Evolutionary conservation across 2,329 filamentous ascomycete species (phyloP), one percentile per base, ranked within the genome.

Genomic region (Endoconidiophora laricicola): DNA sequence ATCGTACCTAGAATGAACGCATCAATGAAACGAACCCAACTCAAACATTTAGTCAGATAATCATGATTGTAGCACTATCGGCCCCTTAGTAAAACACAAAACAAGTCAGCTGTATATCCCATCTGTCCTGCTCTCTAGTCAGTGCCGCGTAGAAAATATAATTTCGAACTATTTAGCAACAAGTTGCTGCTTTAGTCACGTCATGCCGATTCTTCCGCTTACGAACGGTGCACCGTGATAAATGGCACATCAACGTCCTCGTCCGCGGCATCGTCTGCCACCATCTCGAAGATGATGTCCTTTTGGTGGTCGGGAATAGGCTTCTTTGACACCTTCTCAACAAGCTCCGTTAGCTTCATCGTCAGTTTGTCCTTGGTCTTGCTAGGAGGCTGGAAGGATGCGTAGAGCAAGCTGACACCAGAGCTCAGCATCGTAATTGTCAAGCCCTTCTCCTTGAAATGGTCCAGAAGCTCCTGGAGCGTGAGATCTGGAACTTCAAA

Each of bases 181-280:
- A 18, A 18, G 16, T 18, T 18, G 16, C 29, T 12, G 29, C 29
- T 12, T 10, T 33, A 9, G 4, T 29, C 26, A 10, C 16, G 16
- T 18, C 16, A 18, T 18, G 16, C 16, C 16, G 16, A 18, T 9
- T 39, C 44, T 16, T 29, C 20, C 29, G 2, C 37, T 24, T 47
- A 42, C 16, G 10, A 42, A 38, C 51, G 47, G 44, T 50, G 90
- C 56, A 94, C 79, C 79, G 90, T 94, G 60, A 96, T 86, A 64
- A 94, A 96, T 3, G 91, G 91, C 57, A 96, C 83, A 67, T 98
- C 91, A 1, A 96, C 90, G 63, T 98, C 91, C 67, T 96, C 86
- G 55, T 84, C 90, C 3, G 78, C 81, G 60, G 78, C 69, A 61
- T 96, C 91, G 63, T 96, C 90, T 0, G 83, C 86, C 5, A 91